These are phyloP conservation scores for Setomelanomma holmii DNA, from an alignment of 2,329 filamentous ascomycete genomes.

Conservation along the genomic window DNA sequence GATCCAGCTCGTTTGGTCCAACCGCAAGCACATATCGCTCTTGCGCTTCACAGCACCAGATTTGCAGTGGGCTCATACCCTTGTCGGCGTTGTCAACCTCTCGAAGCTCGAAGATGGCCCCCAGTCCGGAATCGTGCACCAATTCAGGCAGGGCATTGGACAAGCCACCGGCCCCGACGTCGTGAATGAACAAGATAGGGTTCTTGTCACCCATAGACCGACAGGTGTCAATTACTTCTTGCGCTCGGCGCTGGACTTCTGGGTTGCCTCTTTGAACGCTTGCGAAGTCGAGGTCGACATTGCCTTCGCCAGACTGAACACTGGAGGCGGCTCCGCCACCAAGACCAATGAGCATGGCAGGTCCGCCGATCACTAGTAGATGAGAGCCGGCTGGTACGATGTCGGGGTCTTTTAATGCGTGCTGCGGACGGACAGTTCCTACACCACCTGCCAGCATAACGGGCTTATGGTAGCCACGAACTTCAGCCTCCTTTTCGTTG, in stretches of 20 bases:
- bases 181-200: conserved; percentile 96
- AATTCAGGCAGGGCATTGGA: conserved; percentile 87
- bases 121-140: conserved; percentile 89
- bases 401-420: conserved; percentile 82
- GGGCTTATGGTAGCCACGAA: conserved; percentile 95
- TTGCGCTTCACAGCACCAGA: conserved; percentile 98
- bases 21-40: conserved; percentile 94
- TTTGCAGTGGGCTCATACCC: conserved; percentile 93
- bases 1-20: conserved; percentile 78
- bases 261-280: conserved; percentile 97
- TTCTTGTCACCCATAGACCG: conserved; percentile 82
- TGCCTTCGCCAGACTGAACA: conserved; percentile 84
- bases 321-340: conserved; percentile 95
- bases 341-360: conserved; percentile 96
- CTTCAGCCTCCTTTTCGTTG: conserved; percentile 69
- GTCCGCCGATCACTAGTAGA: conserved; percentile 90
- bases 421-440: conserved; percentile 87
- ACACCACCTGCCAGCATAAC: conserved; percentile 98
- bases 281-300: conserved; percentile 92
- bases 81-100: conserved; percentile 89
- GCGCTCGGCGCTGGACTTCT: conserved; percentile 91
- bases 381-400: conserved; percentile 87
- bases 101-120: conserved; percentile 91
- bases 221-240: conserved; percentile 98
- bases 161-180: conserved; percentile 91